Percentiles rank a stretch among this genome's conserved stretches.
phyloP scores from a whole-genome alignment of 2,329 filamentous ascomycete genomes.

The Aspergillus unguis region DNA sequence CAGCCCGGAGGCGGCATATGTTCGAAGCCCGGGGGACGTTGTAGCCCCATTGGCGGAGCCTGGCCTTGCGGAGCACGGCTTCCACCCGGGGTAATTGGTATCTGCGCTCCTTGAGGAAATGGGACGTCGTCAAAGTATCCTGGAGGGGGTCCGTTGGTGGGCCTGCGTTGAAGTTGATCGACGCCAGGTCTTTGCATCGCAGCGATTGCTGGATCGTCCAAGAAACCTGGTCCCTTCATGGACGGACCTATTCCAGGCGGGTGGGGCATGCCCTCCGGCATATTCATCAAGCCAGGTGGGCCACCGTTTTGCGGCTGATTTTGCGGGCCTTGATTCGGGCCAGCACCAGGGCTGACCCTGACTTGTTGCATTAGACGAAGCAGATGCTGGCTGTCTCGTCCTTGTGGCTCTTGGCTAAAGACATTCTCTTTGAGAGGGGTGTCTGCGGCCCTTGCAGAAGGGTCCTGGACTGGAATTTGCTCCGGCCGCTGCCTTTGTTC shows the following conservation, averaged over 20 bases:
- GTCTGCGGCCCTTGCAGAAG: conserved; percentile 21
- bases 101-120: conserved; percentile 35
- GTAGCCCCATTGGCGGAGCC: conserved; percentile 39
- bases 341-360: conserved; percentile 29
- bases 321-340: conserved; percentile 25
- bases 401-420: conserved; percentile 38
- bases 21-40: conserved; percentile 45
- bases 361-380: conserved; percentile 76
- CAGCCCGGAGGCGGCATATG: conserved; percentile 42
- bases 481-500: conserved; percentile 32
- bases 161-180: conserved; percentile 37
- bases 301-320: conserved; percentile 28
- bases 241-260: conserved; percentile 32
- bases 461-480: conserved; percentile 28
- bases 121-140: conserved; percentile 42
- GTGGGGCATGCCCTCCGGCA: conserved; percentile 35
- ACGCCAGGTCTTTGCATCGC: conserved; percentile 40
- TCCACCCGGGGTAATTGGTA: conserved; percentile 34
- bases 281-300: conserved; percentile 33
- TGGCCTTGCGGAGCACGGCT: conserved; percentile 32
- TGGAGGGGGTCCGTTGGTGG: conserved; percentile 37
- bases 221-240: conserved; percentile 37
- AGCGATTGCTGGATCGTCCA: conserved; percentile 45
- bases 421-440: conserved; percentile 26
- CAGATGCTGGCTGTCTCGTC: conserved; percentile 74